phyloP scores from a whole-genome alignment of 1,139 yeast genomes.

The Candida tunisiensis region DNA sequence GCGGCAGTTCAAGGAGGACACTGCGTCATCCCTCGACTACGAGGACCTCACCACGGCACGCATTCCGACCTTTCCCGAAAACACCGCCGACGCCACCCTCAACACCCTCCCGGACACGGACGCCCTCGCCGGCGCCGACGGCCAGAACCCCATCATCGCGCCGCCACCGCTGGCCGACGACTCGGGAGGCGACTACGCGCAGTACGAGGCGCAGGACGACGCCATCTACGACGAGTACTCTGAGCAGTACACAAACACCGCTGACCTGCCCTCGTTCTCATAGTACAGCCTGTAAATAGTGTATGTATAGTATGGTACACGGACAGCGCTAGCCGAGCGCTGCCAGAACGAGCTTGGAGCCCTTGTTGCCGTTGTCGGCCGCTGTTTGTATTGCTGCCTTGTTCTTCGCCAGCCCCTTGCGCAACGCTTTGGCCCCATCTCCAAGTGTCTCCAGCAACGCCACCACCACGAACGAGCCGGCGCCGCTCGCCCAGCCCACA shows the following conservation, averaged over 20 bases:
- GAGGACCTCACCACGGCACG: too few species aligned
- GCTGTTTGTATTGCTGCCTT: slow-evolving; percentile 24
- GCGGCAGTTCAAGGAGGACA: slow-evolving; percentile 28
- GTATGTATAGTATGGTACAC: slow-evolving; percentile 1
- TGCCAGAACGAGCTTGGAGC: slow-evolving; percentile 51
- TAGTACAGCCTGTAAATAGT: neutral
- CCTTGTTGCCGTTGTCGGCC: slow-evolving; percentile 58
- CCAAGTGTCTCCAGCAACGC: slow-evolving; percentile 21
- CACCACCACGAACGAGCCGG: slow-evolving; percentile 62
- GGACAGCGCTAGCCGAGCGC: slow-evolving; percentile 3
- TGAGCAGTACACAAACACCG: slow-evolving; percentile 12
- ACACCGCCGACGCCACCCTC: neutral
- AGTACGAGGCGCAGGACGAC: slow-evolving; percentile 6
- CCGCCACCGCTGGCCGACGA: slow-evolving; percentile 1
- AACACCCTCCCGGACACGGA: neutral
- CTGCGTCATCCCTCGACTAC: too few species aligned
- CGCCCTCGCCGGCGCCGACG: too few species aligned
- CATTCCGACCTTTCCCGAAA: neutral
- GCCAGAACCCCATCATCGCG: neutral
- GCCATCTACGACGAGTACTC: slow-evolving; percentile 12
- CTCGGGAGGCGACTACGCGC: slow-evolving; percentile 1
- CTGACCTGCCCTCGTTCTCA: slow-evolving; percentile 6
- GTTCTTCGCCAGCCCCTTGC: slow-evolving; percentile 32
- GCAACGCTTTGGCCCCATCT: slow-evolving; percentile 25
- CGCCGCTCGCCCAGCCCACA: slow-evolving; percentile 57